These are phyloP conservation scores for Neoscytalidium dimidiatum DNA, from an alignment of 2,329 filamentous ascomycete species.

Conservation along the genomic window DNA sequence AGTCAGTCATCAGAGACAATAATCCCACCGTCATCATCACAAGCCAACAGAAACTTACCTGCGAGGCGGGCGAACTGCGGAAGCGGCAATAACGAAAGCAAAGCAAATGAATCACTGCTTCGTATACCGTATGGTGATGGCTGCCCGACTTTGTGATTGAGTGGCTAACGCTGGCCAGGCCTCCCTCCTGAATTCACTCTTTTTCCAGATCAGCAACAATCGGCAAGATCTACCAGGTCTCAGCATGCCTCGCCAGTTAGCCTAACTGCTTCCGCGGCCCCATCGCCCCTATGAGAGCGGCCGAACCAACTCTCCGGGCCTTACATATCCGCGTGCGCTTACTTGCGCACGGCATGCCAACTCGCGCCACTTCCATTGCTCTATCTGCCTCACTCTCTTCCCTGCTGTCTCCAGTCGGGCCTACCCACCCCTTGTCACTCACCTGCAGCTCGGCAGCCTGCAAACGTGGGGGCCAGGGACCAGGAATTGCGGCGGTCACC, in stretches of 20 bases:
- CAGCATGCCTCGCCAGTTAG: background rate
- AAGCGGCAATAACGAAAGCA: background rate
- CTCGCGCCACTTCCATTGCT: background rate
- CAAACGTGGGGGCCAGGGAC: constrained; percentile 7
- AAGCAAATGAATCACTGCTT: background rate
- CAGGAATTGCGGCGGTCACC: background rate
- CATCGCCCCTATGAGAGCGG: background rate
- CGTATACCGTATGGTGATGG: background rate
- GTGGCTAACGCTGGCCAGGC: background rate
- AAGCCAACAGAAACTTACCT: background rate
- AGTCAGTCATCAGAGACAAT: constrained; percentile 10
- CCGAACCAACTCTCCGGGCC: constrained; percentile 12
- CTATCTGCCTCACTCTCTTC: background rate
- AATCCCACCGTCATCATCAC: background rate
- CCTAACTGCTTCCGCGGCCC: constrained; percentile 1
- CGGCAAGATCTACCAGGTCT: constrained; percentile 1
- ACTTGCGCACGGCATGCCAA: constrained; percentile 1
- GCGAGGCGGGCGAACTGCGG: background rate
- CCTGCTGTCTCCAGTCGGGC: background rate
- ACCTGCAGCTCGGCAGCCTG: constrained; percentile 1
- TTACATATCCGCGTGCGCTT: constrained; percentile 17
- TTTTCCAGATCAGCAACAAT: background rate
- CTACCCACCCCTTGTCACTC: background rate
- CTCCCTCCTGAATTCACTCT: background rate
- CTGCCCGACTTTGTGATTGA: background rate